Base-by-base conservation (phyloP, 176 grass and related monocot species). In the Carex scoparia region DNA sequence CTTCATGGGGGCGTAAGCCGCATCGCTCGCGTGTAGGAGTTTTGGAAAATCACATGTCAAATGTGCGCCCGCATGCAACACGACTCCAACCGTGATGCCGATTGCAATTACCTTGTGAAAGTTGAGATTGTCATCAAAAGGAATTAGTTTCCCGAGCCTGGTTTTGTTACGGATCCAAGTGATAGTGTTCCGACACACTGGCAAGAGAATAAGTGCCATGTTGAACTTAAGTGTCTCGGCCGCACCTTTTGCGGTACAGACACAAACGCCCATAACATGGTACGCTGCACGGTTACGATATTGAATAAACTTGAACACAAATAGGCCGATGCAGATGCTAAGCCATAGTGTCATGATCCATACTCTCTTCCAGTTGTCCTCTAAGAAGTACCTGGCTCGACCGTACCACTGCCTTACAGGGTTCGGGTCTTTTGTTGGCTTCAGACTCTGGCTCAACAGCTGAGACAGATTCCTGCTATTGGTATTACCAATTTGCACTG, bases 141-240 rank as follows among this genome's bases (percentile, higher is more conserved):
- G 89, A 28, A 90, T 59, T 1, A 81, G 19, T 19, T 62, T 53
- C 4, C 81, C 60, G 6, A 87, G 37, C 53, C 44, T 61, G 32
- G 88, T 89, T 69, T 86, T 89, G 67, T 53, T 79, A 27, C 89
- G 72, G 28, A 90, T 82, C 89, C 85, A 87, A 19, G 89, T 90
- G 53, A 90, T 44, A 14, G 89, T 87, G 81, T 90, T 90, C 18
- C 89, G 81, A 31, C 89, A 90, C 7, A 90, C 89, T 1, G 89
- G 89, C 15, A 90, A 60, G 55, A 90, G 81, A 30, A 90, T 84
- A 59, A 90, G 80, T 53, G 85, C 85, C 88, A 90, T 90, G 85
- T 87, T 90, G 63, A 90, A 87, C 55, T 90, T 90, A 2, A 90
- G 84, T 35, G 85, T 90, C 71, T 90, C 88, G 1, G 88, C 88